phyloP scores from a whole-genome alignment of 140 eudicot species.

The Flaveria floridana region DNA sequence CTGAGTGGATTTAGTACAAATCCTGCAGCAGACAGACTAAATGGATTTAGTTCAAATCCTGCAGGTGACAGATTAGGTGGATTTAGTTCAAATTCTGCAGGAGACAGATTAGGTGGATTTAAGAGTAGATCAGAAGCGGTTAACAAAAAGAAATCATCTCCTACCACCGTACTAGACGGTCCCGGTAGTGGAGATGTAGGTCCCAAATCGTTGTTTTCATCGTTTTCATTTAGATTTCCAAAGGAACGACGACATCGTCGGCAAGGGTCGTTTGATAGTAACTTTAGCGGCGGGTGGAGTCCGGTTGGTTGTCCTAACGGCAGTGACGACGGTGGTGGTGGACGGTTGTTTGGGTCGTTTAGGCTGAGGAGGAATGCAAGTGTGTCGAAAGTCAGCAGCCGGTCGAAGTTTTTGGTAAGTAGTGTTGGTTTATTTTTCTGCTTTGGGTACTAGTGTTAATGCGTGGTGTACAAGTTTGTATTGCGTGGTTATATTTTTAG shows the following conservation, averaged over 20 bases:
- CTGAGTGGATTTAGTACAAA: too few species aligned
- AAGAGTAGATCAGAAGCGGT: too few species aligned
- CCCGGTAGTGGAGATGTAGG: constrained; percentile 44
- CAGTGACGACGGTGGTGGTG: constrained; percentile 19
- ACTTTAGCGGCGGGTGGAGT: constrained; percentile 35
- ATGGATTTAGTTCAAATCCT: too few species aligned
- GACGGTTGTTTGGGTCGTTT: constrained; percentile 37
- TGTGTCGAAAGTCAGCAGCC: constrained; percentile 40
- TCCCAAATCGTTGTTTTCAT: constrained; percentile 36
- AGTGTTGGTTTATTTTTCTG: not conserved
- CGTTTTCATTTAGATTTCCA: constrained; percentile 54
- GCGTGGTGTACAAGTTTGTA: constrained; percentile 13
- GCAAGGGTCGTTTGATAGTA: constrained; percentile 49
- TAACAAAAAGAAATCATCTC: constrained; percentile 45
- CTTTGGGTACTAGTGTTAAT: not conserved
- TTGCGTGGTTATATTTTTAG: not conserved
- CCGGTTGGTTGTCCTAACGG: constrained; percentile 11
- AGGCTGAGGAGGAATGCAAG: constrained; percentile 44
- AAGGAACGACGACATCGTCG: constrained; percentile 42
- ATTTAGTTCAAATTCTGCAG: too few species aligned
- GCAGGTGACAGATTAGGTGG: too few species aligned
- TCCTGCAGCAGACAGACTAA: too few species aligned
- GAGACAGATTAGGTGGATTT: too few species aligned
- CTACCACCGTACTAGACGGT: constrained; percentile 78
- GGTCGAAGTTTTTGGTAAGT: constrained; percentile 76